Conservation (phyloP, 331 rosid genomes). For the Quercus lobata region DNA sequence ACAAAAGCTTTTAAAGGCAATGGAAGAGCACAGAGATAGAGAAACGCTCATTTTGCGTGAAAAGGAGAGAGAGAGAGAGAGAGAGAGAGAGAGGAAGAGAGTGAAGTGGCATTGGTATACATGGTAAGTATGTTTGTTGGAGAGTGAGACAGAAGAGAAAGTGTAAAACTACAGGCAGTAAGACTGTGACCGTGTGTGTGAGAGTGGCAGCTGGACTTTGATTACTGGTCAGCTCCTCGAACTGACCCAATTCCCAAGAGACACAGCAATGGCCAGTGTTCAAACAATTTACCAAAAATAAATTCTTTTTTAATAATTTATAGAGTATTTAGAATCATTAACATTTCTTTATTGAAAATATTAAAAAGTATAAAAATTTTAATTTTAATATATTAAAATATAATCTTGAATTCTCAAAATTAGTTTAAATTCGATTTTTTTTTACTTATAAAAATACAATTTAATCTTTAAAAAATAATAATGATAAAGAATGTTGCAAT, state of each 20-base stretch:
- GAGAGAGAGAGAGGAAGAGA: slow-evolving; percentile 8
- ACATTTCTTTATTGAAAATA: background rate
- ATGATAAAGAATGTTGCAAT: too few relatives aligned
- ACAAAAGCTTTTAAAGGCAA: background rate
- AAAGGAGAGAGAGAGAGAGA: slow-evolving; percentile 16
- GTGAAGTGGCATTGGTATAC: background rate
- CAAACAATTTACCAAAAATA: too few relatives aligned
- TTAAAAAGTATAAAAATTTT: too few relatives aligned
- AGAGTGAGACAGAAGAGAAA: background rate
- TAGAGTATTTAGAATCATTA: too few relatives aligned
- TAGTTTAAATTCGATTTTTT: too few relatives aligned
- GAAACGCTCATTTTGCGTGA: slow-evolving; percentile 30
- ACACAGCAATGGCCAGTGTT: background rate
- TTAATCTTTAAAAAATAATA: too few relatives aligned
- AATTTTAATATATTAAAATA: too few relatives aligned
- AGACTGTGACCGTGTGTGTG: background rate
- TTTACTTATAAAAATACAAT: too few relatives aligned
- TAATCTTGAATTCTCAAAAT: too few relatives aligned
- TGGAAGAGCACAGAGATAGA: background rate
- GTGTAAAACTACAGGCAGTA: slow-evolving; percentile 9
- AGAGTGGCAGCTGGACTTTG: background rate
- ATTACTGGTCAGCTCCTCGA: background rate
- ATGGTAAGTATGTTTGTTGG: background rate
- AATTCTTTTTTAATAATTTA: too few relatives aligned
- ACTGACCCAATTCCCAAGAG: background rate